A percentile compares a stretch with the other conserved stretches of the same genome.
These are phyloP conservation scores for Wolfiporia cocos DNA, from an alignment of 1,284 basidiomycete species.

Conservation along the genomic window DNA sequence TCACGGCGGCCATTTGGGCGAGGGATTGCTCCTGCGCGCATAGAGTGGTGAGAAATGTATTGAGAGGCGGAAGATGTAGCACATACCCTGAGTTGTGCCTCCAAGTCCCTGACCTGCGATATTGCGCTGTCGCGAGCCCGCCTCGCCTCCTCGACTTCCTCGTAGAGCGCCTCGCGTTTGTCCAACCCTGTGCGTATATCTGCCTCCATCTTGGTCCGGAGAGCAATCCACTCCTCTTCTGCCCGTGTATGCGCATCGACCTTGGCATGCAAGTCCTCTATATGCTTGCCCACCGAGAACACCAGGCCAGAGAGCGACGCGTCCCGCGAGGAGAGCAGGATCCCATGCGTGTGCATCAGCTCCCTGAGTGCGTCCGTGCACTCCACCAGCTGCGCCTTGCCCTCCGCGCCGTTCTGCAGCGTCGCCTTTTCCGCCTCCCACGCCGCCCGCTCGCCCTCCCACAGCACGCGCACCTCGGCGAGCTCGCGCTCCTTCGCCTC, in stretches of 20 bases:
- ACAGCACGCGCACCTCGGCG: slow-evolving; percentile 38
- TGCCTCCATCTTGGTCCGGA: slow-evolving; percentile 42
- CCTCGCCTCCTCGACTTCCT: slow-evolving; percentile 51
- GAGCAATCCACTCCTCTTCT: slow-evolving; percentile 40
- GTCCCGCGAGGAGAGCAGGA: slow-evolving; percentile 46
- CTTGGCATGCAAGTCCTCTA: slow-evolving; percentile 45
- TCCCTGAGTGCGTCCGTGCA: slow-evolving; percentile 38
- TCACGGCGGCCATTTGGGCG: slow-evolving; percentile 6
- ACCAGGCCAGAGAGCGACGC: slow-evolving; percentile 45
- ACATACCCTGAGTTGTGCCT: slow-evolving; percentile 39
- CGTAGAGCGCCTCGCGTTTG: slow-evolving; percentile 40
- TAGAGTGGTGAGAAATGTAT: not conserved
- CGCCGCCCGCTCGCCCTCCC: slow-evolving; percentile 46
- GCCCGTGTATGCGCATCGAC: slow-evolving; percentile 43
- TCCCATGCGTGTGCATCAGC: slow-evolving; percentile 47
- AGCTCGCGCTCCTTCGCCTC: slow-evolving; percentile 9
- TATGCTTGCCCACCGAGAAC: slow-evolving; percentile 45
- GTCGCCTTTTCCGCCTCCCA: slow-evolving; percentile 49
- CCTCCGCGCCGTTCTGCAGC: slow-evolving; percentile 43
- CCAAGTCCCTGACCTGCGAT: slow-evolving; percentile 37
- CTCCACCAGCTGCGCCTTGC: slow-evolving; percentile 43
- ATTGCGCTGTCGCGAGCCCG: slow-evolving; percentile 49
- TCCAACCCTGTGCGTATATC: slow-evolving; percentile 40
- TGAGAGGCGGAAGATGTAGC: not conserved
- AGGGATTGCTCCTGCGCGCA: slow-evolving; percentile 20